Percentiles rank a stretch among this genome's conserved stretches.
These are phyloP conservation scores for Umbellularia californica DNA, from an alignment of 164 flowering plant genomes.

Conservation along the genomic window DNA sequence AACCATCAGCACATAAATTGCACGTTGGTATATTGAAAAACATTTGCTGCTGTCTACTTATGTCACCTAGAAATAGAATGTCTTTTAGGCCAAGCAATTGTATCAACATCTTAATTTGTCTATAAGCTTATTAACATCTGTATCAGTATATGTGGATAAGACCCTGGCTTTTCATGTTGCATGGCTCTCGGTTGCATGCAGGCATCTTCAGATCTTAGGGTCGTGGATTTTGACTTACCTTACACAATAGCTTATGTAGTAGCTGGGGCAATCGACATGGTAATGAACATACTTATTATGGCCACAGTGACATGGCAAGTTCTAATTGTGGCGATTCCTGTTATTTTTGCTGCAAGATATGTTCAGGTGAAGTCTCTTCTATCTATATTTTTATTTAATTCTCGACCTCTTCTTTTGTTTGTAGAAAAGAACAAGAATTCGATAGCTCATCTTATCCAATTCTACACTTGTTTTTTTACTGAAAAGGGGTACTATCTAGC, in stretches of 20 bases:
- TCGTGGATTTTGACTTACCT: conserved; percentile 74
- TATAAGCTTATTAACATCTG: too few species aligned
- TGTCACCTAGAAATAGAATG: too few species aligned
- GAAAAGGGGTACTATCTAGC: conserved; percentile 63
- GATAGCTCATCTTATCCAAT: neutral
- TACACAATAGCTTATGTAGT: conserved; percentile 38
- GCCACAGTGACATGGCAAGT: conserved; percentile 88
- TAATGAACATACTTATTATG: conserved; percentile 46
- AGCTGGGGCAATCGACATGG: conserved; percentile 33
- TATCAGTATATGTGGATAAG: neutral
- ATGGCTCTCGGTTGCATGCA: conserved; percentile 19
- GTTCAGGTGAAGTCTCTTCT: conserved; percentile 49
- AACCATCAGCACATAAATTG: too few species aligned
- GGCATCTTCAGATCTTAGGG: conserved; percentile 85
- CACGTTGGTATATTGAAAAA: too few species aligned
- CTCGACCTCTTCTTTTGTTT: neutral
- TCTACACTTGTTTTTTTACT: neutral
- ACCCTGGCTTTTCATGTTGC: neutral
- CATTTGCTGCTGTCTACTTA: too few species aligned
- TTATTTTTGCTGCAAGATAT: conserved; percentile 39
- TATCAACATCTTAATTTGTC: too few species aligned
- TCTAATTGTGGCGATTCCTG: conserved; percentile 55
- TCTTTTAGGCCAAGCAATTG: too few species aligned
- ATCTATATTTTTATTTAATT: neutral
- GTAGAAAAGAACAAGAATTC: neutral